Percentiles rank a stretch among this genome's conserved stretches.
These are phyloP conservation scores for Termitomyces sp. DNA, from an alignment of 1,284 basidiomycete species.

Conservation along the genomic window DNA sequence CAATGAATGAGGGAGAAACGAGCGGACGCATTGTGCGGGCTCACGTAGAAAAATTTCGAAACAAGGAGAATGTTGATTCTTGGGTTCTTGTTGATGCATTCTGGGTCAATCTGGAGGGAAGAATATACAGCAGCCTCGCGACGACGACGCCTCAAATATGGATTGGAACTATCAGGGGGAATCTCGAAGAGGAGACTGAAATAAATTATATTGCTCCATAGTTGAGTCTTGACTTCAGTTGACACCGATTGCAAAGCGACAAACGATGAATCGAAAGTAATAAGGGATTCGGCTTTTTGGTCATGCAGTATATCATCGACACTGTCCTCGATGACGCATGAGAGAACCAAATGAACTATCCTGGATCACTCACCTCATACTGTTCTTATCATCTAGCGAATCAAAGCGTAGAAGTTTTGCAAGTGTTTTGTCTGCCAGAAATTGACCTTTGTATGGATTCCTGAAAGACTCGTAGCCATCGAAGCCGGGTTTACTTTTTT, in stretches of 20 bases:
- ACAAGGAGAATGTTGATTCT: conserved; percentile 1
- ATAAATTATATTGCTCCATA: conserved; percentile 12
- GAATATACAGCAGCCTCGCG: not conserved
- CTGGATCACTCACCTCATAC: not conserved
- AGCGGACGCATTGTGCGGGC: not conserved
- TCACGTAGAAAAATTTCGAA: conserved; percentile 5
- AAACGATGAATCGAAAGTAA: conserved; percentile 5
- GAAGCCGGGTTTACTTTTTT: too few relatives aligned
- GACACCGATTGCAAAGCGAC: conserved; percentile 12
- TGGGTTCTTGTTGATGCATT: not conserved
- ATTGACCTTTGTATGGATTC: too few relatives aligned
- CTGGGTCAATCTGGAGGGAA: not conserved
- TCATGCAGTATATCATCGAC: not conserved
- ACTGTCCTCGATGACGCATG: not conserved
- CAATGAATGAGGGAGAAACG: not conserved
- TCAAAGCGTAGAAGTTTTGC: not conserved
- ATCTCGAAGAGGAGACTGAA: conserved; percentile 4
- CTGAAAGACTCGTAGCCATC: too few relatives aligned
- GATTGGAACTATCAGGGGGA: too few relatives aligned
- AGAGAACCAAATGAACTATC: too few relatives aligned
- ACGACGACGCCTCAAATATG: too few relatives aligned
- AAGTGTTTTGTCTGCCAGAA: not conserved
- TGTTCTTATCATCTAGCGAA: not conserved
- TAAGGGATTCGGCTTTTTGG: too few relatives aligned
- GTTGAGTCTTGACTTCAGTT: conserved; percentile 4